A percentile compares a stretch with the other conserved stretches of the same genome.
These are phyloP conservation scores for Cryptomeria japonica DNA, from an alignment of 75 land plant genomes.

Conservation along the genomic window DNA sequence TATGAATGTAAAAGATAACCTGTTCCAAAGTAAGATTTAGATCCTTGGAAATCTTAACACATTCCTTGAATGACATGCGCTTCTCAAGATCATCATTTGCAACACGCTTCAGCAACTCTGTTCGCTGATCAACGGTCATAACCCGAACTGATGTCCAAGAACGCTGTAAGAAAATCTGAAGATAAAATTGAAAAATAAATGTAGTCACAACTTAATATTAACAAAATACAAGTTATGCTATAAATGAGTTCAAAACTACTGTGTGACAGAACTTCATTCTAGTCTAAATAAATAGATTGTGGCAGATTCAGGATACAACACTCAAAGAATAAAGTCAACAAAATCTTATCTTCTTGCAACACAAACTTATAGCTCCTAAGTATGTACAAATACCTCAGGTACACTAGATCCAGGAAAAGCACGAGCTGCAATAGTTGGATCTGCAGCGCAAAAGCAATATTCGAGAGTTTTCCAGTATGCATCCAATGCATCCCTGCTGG, in stretches of 20 bases:
- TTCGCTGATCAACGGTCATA: constrained; percentile 87
- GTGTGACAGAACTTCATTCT: not conserved
- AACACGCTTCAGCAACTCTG: constrained; percentile 71
- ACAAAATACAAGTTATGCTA: not conserved
- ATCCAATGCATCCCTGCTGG: constrained; percentile 62
- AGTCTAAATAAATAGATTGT: not conserved
- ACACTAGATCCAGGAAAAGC: constrained; percentile 95
- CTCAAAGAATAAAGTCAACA: not conserved
- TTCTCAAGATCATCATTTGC: constrained; percentile 40
- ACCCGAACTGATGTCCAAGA: constrained; percentile 86
- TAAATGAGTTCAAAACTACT: constrained; percentile 1
- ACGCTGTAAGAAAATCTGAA: constrained; percentile 70
- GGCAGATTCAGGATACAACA: not conserved
- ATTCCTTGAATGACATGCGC: constrained; percentile 64
- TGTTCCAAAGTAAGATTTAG: constrained; percentile 84
- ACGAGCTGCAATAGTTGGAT: constrained; percentile 58
- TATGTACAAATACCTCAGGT: constrained; percentile 61
- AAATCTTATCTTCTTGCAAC: not conserved
- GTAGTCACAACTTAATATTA: not conserved
- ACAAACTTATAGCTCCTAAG: not conserved
- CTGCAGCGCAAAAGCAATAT: constrained; percentile 75
- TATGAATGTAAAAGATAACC: constrained; percentile 35
- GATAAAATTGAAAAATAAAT: not conserved
- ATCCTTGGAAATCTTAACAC: constrained; percentile 80
- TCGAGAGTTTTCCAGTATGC: constrained; percentile 94